Evolutionary conservation across 306 rosid species (phyloP), one percentile per base, ranked within the genome.

Genomic region (Boehmeria nivea): DNA sequence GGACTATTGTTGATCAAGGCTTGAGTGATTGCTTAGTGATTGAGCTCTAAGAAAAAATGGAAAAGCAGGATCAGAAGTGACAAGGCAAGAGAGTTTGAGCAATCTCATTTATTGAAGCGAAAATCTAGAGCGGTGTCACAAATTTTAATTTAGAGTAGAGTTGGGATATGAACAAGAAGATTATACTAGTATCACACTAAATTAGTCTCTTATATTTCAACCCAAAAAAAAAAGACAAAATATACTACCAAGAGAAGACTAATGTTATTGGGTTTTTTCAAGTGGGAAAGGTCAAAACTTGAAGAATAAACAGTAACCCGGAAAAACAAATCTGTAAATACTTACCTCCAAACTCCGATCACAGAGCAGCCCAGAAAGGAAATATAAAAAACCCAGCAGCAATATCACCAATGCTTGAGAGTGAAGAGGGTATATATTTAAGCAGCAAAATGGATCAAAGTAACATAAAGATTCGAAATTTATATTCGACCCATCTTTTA

Each of bases 401-500:
- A 46, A 46, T 10, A 63, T 20, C 37, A 46, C 45, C 40, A 50
- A 45, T 38, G 13, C 25, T 50, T n/a, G 12, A 73, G 64, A 54
- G 43, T 71, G 59, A 16, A 73, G 64, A 54, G 43, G 73, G 59
- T 48, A 37, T 45, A 62, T 49, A 0, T 6, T 42, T 22, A 45
- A 52, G 40, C 51, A 48, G 68, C 40, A 28, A 72, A 69, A 72
- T 49, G 25, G 51, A 72, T 64, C 58, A 59, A 65, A 61, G 42
- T 31, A 54, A 22, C 65, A 42, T 18, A 26, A 23, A 56, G 39
- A 33, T 36, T 50, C 64, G 63, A 62, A n/a, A 65, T 75, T 75
- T 72, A 48, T 28, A 34, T 54, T 51, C 37, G 28, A 47, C 27
- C 31, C 60, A 71, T 43, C 51, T 61, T 59, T 52, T 63, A 26